Evolutionary conservation across 179 eudicot species (phyloP), one percentile per base, ranked within the genome.

Genomic region (Amaranthus tricolor): DNA sequence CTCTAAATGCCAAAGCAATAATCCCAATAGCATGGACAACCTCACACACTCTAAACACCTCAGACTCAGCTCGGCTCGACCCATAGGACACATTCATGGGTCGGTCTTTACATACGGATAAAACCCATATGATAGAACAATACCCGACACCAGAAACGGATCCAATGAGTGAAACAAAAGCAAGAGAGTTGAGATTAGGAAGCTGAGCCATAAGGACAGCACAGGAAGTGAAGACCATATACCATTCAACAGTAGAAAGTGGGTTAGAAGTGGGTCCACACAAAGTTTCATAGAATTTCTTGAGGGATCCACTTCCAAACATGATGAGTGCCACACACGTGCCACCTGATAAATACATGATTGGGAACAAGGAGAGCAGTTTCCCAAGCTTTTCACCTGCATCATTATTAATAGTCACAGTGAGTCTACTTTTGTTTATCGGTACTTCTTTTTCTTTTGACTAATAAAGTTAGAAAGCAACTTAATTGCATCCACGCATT

Each of bases 181-280:
- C 97, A 0, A 91, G 84, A 48, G 98, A 93, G 70, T 93, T 93
- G 64, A 93, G 80, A 80, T 91, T 93, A 24, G 98, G 98, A 11
- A 93, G 89, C 75, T 89, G 95, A 56, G 97, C 86, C 31, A 93
- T 66, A 6, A 86, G 31, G 8, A 85, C 75, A 5, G 97, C 98
- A 13, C 76, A 72, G 76, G 78, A 81, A 51, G 89, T 86, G 80
- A 93, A 93, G 48, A 91, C 78, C 40, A 89, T 9, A 81, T 91
- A 89, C 91, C 98, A 91, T 66, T 87, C 90, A 0, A 84, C 66
- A 0, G 71, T 82, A 24, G 87, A 78, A 17, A 84, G 61, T 9
- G 82, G 82, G 12, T 72, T 62, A 70, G 66, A 80, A 40, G 59
- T 62, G 56, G 82, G 55, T 6, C 81, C 85, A 73, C 85, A 82